A percentile compares a stretch with the other conserved stretches of the same genome.
These are phyloP conservation scores for Exophiala phaeomuriformis DNA, from an alignment of 2,329 filamentous ascomycete species.

Conservation along the genomic window DNA sequence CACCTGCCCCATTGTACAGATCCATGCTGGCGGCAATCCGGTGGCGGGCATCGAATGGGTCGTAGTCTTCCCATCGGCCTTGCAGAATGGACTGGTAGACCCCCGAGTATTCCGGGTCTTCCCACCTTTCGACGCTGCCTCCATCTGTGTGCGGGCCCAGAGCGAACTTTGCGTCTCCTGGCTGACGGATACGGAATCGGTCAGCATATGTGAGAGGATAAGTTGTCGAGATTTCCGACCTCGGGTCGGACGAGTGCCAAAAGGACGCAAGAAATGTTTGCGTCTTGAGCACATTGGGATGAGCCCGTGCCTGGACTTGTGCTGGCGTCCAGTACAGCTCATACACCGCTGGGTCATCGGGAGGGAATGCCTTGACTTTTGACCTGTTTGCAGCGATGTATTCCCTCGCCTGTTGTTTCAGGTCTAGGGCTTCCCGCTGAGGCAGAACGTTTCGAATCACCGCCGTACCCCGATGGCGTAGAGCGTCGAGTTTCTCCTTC, in stretches of 20 bases:
- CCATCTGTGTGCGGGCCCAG: slow-evolving; percentile 68
- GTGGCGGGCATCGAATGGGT: slow-evolving; percentile 70
- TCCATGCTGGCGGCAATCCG: slow-evolving; percentile 63
- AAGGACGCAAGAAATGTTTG: slow-evolving; percentile 58
- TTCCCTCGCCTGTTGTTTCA: slow-evolving; percentile 57
- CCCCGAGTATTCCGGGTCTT: slow-evolving; percentile 58
- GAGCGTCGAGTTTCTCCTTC: slow-evolving; percentile 40
- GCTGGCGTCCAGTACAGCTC: slow-evolving; percentile 68
- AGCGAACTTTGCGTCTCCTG: slow-evolving; percentile 63
- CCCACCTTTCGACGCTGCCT: slow-evolving; percentile 69
- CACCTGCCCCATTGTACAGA: slow-evolving; percentile 71
- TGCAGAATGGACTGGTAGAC: slow-evolving; percentile 68
- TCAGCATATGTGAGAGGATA: slow-evolving; percentile 64
- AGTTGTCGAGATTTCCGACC: slow-evolving; percentile 41
- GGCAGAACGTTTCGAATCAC: slow-evolving; percentile 61
- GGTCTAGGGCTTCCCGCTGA: slow-evolving; percentile 54
- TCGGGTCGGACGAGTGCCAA: slow-evolving; percentile 51
- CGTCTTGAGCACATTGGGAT: slow-evolving; percentile 55
- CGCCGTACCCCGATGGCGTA: slow-evolving; percentile 55
- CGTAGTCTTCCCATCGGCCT: slow-evolving; percentile 72
- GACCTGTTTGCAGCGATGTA: slow-evolving; percentile 57
- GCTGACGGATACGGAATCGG: slow-evolving; percentile 62
- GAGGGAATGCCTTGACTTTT: slow-evolving; percentile 54
- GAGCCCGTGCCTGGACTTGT: slow-evolving; percentile 60
- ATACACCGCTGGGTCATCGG: slow-evolving; percentile 60